Percentiles rank a stretch among this genome's conserved stretches.
Evolutionary conservation across 768 basidiomycete species (phyloP).

Genomic region (Suillus variegatus): DNA sequence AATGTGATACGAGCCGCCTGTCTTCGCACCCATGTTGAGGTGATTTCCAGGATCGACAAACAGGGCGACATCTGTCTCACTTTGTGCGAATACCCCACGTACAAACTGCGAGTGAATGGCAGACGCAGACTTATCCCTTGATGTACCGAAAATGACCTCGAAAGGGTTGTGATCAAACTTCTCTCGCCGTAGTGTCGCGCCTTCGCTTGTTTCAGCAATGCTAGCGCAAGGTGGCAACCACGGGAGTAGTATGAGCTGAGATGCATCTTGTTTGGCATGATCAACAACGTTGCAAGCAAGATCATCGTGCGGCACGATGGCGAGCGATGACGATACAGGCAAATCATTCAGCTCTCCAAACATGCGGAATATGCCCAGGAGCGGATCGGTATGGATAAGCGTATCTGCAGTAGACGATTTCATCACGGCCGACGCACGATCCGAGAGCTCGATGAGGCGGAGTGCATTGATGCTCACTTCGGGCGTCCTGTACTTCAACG

Average conservation of each 20-base stretch:
- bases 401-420: conserved; percentile 65
- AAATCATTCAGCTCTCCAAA: conserved; percentile 66
- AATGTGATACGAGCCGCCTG: conserved; percentile 55
- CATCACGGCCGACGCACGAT: conserved; percentile 67
- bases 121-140: conserved; percentile 44
- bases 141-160: conserved; percentile 56
- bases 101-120: conserved; percentile 81
- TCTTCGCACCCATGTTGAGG: conserved; percentile 19
- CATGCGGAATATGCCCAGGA: conserved; percentile 73
- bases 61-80: conserved; percentile 75
- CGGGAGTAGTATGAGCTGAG: conserved; percentile 81
- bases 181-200: conserved; percentile 14
- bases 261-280: conserved; percentile 56
- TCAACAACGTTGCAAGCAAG: conserved; percentile 69
- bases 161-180: conserved; percentile 58
- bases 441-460: conserved; percentile 81
- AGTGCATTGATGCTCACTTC: conserved; percentile 69
- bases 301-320: conserved; percentile 77
- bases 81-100: conserved; percentile 73
- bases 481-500: conserved; percentile 13
- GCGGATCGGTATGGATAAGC: conserved; percentile 71
- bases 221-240: conserved; percentile 58
- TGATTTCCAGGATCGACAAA: conserved; percentile 70
- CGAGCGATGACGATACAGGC: conserved; percentile 61
- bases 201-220: conserved; percentile 2